Evolutionary conservation across 2,329 filamentous ascomycete genomes (phyloP).

Genomic region (Corniculantispora saksenae): DNA sequence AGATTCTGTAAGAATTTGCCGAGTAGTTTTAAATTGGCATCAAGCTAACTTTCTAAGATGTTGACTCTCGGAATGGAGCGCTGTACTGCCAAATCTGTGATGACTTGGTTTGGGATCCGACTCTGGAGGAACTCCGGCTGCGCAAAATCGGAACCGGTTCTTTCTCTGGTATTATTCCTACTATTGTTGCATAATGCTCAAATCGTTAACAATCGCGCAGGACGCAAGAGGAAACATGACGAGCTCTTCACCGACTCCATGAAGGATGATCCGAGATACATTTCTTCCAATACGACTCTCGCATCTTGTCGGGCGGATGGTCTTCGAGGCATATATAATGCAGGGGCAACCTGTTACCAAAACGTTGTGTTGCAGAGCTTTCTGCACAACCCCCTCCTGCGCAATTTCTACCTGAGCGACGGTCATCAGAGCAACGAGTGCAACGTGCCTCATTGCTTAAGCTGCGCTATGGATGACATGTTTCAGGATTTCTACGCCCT

Average conservation of each 20-base stretch:
- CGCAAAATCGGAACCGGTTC: constrained; percentile 68
- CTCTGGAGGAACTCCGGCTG: constrained; percentile 72
- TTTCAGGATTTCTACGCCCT: constrained; percentile 70
- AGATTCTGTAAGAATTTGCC: constrained; percentile 62
- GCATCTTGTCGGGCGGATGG: constrained; percentile 85
- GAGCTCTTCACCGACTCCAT: constrained; percentile 65
- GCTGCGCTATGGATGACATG: constrained; percentile 72
- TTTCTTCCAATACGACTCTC: constrained; percentile 74
- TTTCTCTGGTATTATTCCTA: constrained; percentile 57
- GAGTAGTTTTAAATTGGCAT: background rate
- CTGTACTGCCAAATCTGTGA: constrained; percentile 81
- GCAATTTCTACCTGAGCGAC: constrained; percentile 89
- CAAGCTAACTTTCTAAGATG: constrained; percentile 53
- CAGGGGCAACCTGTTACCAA: constrained; percentile 98
- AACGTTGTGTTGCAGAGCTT: constrained; percentile 93
- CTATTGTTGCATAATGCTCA: background rate
- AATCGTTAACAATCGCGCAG: constrained; percentile 33
- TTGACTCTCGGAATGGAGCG: constrained; percentile 73
- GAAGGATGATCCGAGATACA: constrained; percentile 74
- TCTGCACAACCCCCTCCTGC: constrained; percentile 87
- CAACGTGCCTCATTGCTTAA: constrained; percentile 60
- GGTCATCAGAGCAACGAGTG: constrained; percentile 82
- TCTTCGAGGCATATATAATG: constrained; percentile 90
- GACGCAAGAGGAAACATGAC: constrained; percentile 74
- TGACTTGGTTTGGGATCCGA: constrained; percentile 81